Percentiles rank a stretch among this genome's conserved stretches.
These are phyloP conservation scores for Plectosphaerella cucumerina DNA, from an alignment of 2,329 filamentous ascomycete genomes.

Conservation along the genomic window DNA sequence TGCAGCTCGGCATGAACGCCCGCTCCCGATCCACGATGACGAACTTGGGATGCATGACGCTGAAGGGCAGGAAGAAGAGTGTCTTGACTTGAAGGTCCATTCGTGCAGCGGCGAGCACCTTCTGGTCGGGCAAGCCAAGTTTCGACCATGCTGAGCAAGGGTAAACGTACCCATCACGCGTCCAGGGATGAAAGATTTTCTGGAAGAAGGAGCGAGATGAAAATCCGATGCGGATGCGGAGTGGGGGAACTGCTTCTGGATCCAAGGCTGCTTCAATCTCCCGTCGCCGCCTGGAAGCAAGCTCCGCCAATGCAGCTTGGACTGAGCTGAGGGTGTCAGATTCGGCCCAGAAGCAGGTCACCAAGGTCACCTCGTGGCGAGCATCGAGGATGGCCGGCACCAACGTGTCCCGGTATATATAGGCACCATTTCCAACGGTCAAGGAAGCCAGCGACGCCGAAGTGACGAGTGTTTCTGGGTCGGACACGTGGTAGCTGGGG, in stretches of 20 bases:
- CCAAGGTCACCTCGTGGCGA: conserved; percentile 63
- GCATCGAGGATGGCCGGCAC: conserved; percentile 59
- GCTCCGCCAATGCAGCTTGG: conserved; percentile 48
- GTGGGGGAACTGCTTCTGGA: conserved; percentile 13
- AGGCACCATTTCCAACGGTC: conserved; percentile 53
- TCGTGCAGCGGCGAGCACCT: conserved; percentile 46
- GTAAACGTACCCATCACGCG: conserved; percentile 58
- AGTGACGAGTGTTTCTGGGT: conserved; percentile 43
- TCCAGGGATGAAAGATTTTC: conserved; percentile 70
- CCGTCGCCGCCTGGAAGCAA: conserved; percentile 47
- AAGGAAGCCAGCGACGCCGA: conserved; percentile 43
- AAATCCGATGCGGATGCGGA: conserved; percentile 70
- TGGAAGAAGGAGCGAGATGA: conserved; percentile 70
- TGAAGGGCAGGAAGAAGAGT: conserved; percentile 74
- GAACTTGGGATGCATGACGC: conserved; percentile 87
- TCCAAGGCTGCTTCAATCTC: conserved; percentile 20
- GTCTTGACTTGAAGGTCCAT: conserved; percentile 71
- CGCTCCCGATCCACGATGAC: conserved; percentile 64
- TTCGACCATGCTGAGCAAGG: conserved; percentile 53
- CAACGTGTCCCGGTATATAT: conserved; percentile 50
- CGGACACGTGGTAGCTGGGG: conserved; percentile 41
- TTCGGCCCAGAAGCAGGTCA: conserved; percentile 78
- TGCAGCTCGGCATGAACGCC: conserved; percentile 74
- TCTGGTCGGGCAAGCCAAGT: conserved; percentile 59
- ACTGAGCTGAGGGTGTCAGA: conserved; percentile 59